Conservation (phyloP, 768 basidiomycete species). For the Xerocomellus chrysenteron region DNA sequence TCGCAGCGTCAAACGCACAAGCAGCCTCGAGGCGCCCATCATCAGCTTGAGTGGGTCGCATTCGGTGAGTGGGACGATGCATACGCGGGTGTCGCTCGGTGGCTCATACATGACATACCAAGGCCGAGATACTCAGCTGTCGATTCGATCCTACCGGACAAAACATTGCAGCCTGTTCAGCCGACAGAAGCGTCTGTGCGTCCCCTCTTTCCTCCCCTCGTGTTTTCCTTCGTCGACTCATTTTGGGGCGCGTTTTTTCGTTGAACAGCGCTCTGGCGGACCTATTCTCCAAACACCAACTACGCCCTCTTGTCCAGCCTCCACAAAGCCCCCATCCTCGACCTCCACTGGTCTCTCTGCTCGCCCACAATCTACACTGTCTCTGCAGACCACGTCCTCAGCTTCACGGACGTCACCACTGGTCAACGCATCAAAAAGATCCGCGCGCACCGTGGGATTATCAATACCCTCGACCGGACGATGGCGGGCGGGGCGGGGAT, state of each 20-base stretch:
- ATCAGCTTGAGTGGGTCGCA: constrained; percentile 87
- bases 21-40: constrained; percentile 90
- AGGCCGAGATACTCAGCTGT: constrained; percentile 89
- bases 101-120: neutral
- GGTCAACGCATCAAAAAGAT: constrained; percentile 81
- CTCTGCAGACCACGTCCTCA: constrained; percentile 85
- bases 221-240: neutral
- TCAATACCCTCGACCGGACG: constrained; percentile 87
- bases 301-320: constrained; percentile 81
- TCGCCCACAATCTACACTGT: constrained; percentile 77
- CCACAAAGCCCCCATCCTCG: constrained; percentile 89
- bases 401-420: constrained; percentile 75
- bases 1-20: constrained; percentile 88
- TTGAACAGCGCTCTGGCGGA: constrained; percentile 79
- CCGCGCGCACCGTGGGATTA: constrained; percentile 86
- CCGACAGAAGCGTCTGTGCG: constrained; percentile 88
- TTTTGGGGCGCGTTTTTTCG: neutral
- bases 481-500: constrained; percentile 80
- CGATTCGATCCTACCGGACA: constrained; percentile 94
- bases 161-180: constrained; percentile 89
- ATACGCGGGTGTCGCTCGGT: neutral
- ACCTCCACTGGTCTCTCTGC: constrained; percentile 86
- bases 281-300: constrained; percentile 90
- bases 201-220: constrained; percentile 16
- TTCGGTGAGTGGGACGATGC: constrained; percentile 50